Percentiles rank a stretch among this genome's conserved stretches.
phyloP scores from a whole-genome alignment of 805 yeast species.

The Teunomyces cretensis region DNA sequence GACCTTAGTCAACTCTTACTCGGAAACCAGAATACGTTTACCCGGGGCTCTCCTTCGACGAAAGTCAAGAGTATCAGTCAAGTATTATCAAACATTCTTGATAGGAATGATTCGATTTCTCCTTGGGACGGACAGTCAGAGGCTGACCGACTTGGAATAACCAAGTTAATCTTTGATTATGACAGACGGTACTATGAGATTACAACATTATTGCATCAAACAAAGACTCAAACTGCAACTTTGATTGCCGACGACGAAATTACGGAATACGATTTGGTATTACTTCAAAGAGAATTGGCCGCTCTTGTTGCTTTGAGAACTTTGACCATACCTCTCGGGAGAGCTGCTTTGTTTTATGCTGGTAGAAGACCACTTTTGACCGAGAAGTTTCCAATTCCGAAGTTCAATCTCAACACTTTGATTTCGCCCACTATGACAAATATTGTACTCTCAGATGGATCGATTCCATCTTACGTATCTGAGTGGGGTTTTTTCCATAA shows the following conservation, averaged over 20 bases:
- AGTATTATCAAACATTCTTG: slow-evolving; percentile 40
- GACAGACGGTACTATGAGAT: slow-evolving; percentile 82
- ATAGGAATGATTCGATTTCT: slow-evolving; percentile 41
- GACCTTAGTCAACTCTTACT: slow-evolving; percentile 48
- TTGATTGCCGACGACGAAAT: slow-evolving; percentile 37
- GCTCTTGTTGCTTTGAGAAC: slow-evolving; percentile 67
- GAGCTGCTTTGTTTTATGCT: slow-evolving; percentile 69
- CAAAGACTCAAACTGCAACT: slow-evolving; percentile 58
- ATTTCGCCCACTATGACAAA: slow-evolving; percentile 67
- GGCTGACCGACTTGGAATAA: slow-evolving; percentile 64
- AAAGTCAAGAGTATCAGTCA: slow-evolving; percentile 35
- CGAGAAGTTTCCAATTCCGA: slow-evolving; percentile 79
- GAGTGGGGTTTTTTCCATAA: slow-evolving; percentile 91
- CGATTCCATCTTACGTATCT: slow-evolving; percentile 46
- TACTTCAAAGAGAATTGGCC: slow-evolving; percentile 59
- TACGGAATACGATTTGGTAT: slow-evolving; percentile 56
- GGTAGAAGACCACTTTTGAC: slow-evolving; percentile 77
- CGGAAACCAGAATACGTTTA: neutral
- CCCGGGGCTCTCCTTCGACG: neutral
- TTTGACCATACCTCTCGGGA: slow-evolving; percentile 71
- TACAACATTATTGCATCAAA: slow-evolving; percentile 67
- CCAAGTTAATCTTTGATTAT: slow-evolving; percentile 67
- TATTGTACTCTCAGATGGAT: slow-evolving; percentile 56
- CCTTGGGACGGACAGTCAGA: slow-evolving; percentile 76
- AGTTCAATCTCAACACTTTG: slow-evolving; percentile 64